Evolutionary conservation across 2,329 filamentous ascomycete genomes (phyloP).

Genomic region (Moelleriella libera): DNA sequence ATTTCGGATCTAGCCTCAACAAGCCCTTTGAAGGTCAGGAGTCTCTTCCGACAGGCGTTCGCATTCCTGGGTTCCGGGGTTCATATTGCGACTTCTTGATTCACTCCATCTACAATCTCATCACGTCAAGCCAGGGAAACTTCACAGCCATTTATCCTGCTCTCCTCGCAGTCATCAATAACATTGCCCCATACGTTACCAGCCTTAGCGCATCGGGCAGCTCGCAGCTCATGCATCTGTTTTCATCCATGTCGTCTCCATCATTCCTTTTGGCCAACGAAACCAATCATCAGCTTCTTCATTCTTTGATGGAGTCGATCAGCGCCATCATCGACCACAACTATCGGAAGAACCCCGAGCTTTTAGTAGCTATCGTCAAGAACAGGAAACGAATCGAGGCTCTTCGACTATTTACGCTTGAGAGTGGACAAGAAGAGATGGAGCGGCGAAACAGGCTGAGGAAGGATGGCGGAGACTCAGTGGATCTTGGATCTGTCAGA

Average conservation of each 20-base stretch:
- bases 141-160: slow-evolving; percentile 87
- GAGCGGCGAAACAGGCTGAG: slow-evolving; percentile 60
- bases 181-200: slow-evolving; percentile 75
- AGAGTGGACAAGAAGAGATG: slow-evolving; percentile 84
- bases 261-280: slow-evolving; percentile 89
- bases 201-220: slow-evolving; percentile 61
- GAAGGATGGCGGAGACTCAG: slow-evolving; percentile 41
- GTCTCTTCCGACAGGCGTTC: slow-evolving; percentile 66
- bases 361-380: slow-evolving; percentile 66
- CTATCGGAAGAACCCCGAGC: slow-evolving; percentile 64
- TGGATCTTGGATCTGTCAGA: slow-evolving; percentile 34
- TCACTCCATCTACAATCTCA: slow-evolving; percentile 85
- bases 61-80: slow-evolving; percentile 72
- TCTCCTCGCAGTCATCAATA: slow-evolving; percentile 82
- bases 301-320: slow-evolving; percentile 74
- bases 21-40: slow-evolving; percentile 81
- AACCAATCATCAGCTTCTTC: slow-evolving; percentile 68
- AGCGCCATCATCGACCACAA: slow-evolving; percentile 86
- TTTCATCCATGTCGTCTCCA: slow-evolving; percentile 83
- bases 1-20: slow-evolving; percentile 82
- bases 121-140: slow-evolving; percentile 81
- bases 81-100: slow-evolving; percentile 91
- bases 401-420: slow-evolving; percentile 74
- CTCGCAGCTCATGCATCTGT: slow-evolving; percentile 74
- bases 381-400: slow-evolving; percentile 76